Evolutionary conservation across 2,329 filamentous ascomycete genomes (phyloP).

Genomic region (Blumeria graminis): DNA sequence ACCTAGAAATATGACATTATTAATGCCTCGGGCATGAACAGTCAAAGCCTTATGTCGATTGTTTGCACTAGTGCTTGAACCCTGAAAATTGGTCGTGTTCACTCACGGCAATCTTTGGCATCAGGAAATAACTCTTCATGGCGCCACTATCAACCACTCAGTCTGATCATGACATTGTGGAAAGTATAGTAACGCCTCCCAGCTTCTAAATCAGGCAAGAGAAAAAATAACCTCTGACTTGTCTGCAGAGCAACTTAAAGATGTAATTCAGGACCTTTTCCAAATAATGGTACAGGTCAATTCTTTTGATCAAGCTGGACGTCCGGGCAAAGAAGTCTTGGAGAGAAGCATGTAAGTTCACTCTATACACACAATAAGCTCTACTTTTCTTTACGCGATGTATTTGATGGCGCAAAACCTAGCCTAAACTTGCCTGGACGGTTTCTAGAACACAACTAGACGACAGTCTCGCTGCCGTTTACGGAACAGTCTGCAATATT

Average conservation of each 20-base stretch:
- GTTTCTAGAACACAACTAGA: conserved; percentile 19
- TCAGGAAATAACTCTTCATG: conserved; percentile 8
- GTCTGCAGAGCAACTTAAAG: conserved; percentile 29
- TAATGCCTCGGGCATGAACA: no score
- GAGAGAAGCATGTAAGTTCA: conserved; percentile 23
- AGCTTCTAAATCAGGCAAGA: no score
- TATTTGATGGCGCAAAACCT: no score
- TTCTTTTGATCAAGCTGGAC: conserved; percentile 32
- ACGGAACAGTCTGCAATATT: conserved; percentile 6
- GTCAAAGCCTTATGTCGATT: no score
- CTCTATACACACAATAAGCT: background rate
- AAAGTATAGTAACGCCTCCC: conserved; percentile 10
- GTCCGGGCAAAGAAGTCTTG: conserved; percentile 26
- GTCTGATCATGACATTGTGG: conserved; percentile 16
- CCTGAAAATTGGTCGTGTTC: no score
- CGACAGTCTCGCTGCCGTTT: conserved; percentile 18
- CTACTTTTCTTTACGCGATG: no score
- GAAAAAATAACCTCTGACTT: no score
- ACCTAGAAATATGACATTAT: no score
- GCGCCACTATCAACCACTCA: conserved; percentile 14
- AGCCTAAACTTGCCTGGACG: no score
- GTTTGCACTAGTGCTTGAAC: no score
- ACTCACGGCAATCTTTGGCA: no score
- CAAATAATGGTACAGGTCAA: conserved; percentile 37
- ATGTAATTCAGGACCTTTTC: conserved; percentile 39